Evolutionary conservation across 306 rosid genomes (phyloP).

Genomic region (Dalbergia oliveri): DNA sequence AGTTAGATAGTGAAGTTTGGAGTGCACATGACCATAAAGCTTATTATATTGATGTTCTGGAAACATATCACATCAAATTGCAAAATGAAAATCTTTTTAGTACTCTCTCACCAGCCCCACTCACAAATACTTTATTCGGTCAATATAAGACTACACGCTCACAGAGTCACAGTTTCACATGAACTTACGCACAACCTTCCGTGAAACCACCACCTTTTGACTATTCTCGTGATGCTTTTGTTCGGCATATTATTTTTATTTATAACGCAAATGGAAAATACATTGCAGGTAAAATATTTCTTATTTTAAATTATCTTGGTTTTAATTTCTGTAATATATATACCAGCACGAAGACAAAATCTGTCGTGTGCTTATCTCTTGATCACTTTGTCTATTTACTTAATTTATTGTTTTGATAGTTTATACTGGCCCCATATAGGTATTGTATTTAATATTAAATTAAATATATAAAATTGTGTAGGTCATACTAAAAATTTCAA

Average conservation of each 20-base stretch:
- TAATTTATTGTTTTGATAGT: neutral
- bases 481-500: too few species aligned
- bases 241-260: neutral
- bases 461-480: too few species aligned
- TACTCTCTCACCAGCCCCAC: neutral
- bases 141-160: conserved; percentile 13
- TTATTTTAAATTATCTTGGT: neutral
- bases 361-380: neutral
- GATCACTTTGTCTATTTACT: neutral
- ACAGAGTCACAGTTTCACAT: neutral
- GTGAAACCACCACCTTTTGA: conserved; percentile 11
- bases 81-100: neutral
- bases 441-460: too few species aligned
- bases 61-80: conserved; percentile 11
- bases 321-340: neutral
- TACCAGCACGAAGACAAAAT: neutral
- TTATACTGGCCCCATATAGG: neutral
- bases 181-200: neutral
- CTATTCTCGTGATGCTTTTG: conserved; percentile 2
- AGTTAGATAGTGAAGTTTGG: conserved; percentile 16
- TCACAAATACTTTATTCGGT: neutral
- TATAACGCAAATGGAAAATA: neutral
- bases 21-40: neutral
- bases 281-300: neutral
- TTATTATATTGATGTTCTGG: conserved; percentile 16